Percentiles rank a stretch among this genome's conserved stretches.
phyloP scores from a whole-genome alignment of 495 filamentous ascomycete species.

The Penicillium coprophilum region DNA sequence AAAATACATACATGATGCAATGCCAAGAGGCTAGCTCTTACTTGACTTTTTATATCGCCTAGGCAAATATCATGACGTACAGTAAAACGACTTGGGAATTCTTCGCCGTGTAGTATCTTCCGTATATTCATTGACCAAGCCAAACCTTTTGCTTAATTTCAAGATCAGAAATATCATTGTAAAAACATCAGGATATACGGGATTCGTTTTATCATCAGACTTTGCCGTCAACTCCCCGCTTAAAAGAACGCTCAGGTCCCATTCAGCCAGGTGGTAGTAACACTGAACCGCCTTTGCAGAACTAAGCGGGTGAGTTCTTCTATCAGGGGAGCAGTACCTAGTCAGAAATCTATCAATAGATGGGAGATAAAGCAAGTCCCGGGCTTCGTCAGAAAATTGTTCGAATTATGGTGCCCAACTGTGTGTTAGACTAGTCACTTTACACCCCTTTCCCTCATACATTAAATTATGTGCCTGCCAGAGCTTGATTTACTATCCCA shows the following conservation, averaged over 20 bases:
- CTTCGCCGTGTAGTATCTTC: background rate
- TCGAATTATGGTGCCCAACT: background rate
- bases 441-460: background rate
- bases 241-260: too few species aligned
- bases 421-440: background rate
- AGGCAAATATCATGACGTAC: background rate
- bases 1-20: background rate
- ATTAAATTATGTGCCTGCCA: background rate
- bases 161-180: background rate
- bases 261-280: background rate
- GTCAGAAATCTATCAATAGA: background rate
- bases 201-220: background rate
- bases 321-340: background rate
- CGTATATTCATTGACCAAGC: background rate
- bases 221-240: background rate
- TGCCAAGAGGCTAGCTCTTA: background rate
- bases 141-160: background rate
- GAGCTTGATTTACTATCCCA: background rate
- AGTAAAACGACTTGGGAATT: too few species aligned
- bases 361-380: background rate
- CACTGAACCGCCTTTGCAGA: background rate
- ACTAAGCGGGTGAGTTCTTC: background rate
- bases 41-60: background rate
- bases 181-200: background rate
- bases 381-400: background rate